Conservation (phyloP, 805 yeast genomes). For the Candida endomychidarum region DNA sequence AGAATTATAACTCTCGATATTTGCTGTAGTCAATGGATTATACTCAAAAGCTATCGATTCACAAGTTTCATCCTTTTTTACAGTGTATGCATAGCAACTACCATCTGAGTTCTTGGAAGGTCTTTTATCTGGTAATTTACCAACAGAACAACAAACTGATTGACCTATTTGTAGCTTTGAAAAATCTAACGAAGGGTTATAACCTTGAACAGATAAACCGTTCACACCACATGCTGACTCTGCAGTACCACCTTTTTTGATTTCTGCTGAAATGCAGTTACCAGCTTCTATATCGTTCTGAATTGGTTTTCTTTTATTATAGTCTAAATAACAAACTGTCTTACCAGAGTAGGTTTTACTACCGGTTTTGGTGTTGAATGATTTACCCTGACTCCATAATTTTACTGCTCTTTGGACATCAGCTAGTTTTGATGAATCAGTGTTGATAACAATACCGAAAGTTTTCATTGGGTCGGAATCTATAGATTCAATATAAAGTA, state of each 20-base stretch:
- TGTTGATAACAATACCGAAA: slow-evolving; percentile 15
- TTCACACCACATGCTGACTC: slow-evolving; percentile 10
- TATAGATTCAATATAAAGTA: slow-evolving; percentile 14
- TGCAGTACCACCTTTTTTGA: not conserved
- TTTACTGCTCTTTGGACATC: slow-evolving; percentile 16
- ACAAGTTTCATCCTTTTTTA: slow-evolving; percentile 18
- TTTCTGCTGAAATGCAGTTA: slow-evolving; percentile 10
- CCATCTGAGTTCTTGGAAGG: slow-evolving; percentile 18
- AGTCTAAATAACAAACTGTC: slow-evolving; percentile 11
- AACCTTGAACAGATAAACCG: slow-evolving; percentile 12
- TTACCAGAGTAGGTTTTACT: slow-evolving; percentile 8
- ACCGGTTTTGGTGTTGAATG: slow-evolving; percentile 12
- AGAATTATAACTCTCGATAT: slow-evolving; percentile 14
- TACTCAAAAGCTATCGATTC: slow-evolving; percentile 10
- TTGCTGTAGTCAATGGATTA: slow-evolving; percentile 8
- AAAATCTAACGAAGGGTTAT: slow-evolving; percentile 13
- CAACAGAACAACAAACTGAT: slow-evolving; percentile 13
- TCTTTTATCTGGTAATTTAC: slow-evolving; percentile 10
- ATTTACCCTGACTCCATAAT: slow-evolving; percentile 15
- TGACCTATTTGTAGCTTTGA: slow-evolving; percentile 11
- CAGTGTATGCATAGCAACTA: slow-evolving; percentile 16
- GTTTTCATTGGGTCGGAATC: slow-evolving; percentile 14
- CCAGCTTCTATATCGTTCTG: slow-evolving; percentile 14
- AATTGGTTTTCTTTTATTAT: slow-evolving; percentile 11
- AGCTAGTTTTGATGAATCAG: slow-evolving; percentile 9